Base-by-base conservation (phyloP, 2,329 filamentous ascomycete species). In the Trichophyton verrucosum region DNA sequence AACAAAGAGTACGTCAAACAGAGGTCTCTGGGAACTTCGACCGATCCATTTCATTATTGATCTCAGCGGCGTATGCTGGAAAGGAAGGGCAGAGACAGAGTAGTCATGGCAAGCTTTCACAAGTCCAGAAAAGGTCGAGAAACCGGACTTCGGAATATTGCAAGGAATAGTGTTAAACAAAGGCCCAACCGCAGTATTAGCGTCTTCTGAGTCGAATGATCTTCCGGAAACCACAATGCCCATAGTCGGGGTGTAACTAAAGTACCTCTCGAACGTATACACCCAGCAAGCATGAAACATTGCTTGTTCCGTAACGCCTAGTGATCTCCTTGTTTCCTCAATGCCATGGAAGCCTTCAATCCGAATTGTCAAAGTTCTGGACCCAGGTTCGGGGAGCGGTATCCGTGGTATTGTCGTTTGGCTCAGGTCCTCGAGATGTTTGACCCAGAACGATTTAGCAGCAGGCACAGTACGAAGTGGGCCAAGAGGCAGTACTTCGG, bases 81-180 rank as follows among this genome's bases (percentile, higher is more conserved):
- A 92, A 0, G 85, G 79, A 20, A 94, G 76, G 9, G 82, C 80
- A 0, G 81, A 76, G 0, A 84, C 80, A 68, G 89, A 89, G 69
- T 87, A 90, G 0, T 82, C 74, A 66, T 96, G 89, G 63, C 87
- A 89, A 58, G 77, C 74, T 15, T 74, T 77, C 22, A 90, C 76
- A 0, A 90, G 71, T 0, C 81, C 78, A 0, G 74, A 70, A 83
- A 87, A 90, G 0, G 78, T 83, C 3, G 80, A 75, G 0, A 72
- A 68, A 0, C 71, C 64, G 5, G 73, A 63, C 13, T 81, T 65
- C 4, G 75, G 69, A 38, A 84, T 73, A 60, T 82, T 79, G 69
- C 87, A 90, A 0, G 91, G 90, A 1, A 96, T 76, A 0, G 91
- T 96, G 69, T 96, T 96, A 79, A 96, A 95, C 20, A 96, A 75